Evolutionary conservation across 2,329 filamentous ascomycete genomes (phyloP).

Genomic region (Mycosphaerella sp.): DNA sequence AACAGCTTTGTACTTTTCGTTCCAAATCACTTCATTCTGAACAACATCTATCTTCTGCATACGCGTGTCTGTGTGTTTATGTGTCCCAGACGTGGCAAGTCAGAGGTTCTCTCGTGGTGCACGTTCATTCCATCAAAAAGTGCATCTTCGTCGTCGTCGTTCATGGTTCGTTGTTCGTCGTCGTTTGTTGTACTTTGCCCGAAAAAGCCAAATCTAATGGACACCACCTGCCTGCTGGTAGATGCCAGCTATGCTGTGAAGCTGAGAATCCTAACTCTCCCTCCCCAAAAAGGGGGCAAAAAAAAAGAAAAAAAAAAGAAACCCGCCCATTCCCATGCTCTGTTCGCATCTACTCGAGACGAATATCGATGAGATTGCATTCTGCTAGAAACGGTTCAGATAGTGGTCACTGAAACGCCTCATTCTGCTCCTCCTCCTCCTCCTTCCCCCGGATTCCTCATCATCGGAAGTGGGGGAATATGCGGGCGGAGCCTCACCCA

Average conservation of each 20-base stretch:
- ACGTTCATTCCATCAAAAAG: too few relatives aligned
- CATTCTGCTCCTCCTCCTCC: slow-evolving; percentile 4
- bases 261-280: background rate
- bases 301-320: background rate
- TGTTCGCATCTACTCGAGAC: background rate
- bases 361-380: background rate
- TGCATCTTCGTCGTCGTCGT: too few relatives aligned
- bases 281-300: too few relatives aligned
- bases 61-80: too few relatives aligned
- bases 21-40: too few relatives aligned
- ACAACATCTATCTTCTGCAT: too few relatives aligned
- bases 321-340: background rate
- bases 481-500: slow-evolving; percentile 29
- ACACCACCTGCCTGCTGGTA: background rate
- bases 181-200: background rate
- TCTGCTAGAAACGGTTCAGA: slow-evolving; percentile 7
- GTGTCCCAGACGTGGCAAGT: too few relatives aligned
- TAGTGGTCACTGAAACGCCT: slow-evolving; percentile 13
- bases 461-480: slow-evolving; percentile 29
- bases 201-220: background rate
- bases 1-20: too few relatives aligned
- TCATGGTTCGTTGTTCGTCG: background rate
- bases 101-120: too few relatives aligned
- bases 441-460: slow-evolving; percentile 16
- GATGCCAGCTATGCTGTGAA: background rate